These are phyloP conservation scores for Geranium incanum DNA, from an alignment of 441 rosid species.

Conservation along the genomic window DNA sequence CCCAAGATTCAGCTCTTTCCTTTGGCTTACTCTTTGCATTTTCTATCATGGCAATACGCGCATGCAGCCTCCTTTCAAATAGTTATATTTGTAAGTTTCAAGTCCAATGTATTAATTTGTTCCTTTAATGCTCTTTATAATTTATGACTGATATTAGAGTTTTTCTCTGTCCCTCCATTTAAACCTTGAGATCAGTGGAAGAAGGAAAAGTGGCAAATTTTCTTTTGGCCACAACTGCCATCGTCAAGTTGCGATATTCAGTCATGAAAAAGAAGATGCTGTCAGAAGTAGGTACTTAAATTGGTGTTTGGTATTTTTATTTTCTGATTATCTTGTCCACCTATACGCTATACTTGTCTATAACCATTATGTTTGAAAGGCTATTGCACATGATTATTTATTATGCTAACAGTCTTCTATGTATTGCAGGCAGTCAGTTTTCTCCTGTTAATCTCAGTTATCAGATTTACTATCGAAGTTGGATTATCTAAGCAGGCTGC, in stretches of 20 bases:
- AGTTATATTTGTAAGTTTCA: conserved; percentile 80
- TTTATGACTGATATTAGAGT: conserved; percentile 15
- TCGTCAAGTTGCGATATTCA: conserved; percentile 56
- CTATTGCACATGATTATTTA: conserved; percentile 8
- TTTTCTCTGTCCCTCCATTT: conserved; percentile 8
- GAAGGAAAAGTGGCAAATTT: conserved; percentile 94
- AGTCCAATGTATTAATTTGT: conserved; percentile 11
- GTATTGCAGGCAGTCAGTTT: conserved; percentile 58
- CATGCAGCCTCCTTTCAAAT: conserved; percentile 87
- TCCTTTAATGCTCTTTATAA: conserved; percentile 11
- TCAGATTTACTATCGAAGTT: conserved; percentile 73
- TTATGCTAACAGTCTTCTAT: conserved; percentile 27
- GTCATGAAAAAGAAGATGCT: conserved; percentile 48
- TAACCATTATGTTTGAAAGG: background rate
- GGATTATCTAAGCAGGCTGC: conserved; percentile 96
- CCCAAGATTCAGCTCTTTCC: conserved; percentile 37
- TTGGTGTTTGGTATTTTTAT: conserved; percentile 12
- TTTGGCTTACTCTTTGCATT: conserved; percentile 37
- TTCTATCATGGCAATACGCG: conserved; percentile 54
- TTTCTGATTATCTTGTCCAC: conserved; percentile 7
- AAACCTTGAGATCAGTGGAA: conserved; percentile 55
- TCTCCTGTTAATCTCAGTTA: conserved; percentile 51
- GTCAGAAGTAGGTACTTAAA: conserved; percentile 48
- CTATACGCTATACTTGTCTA: conserved; percentile 9
- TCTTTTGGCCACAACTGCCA: conserved; percentile 79